Percentiles rank a stretch among this genome's conserved stretches.
These are phyloP conservation scores for Saccharomycopsis sp. DNA, from an alignment of 805 yeast species.

Conservation along the genomic window DNA sequence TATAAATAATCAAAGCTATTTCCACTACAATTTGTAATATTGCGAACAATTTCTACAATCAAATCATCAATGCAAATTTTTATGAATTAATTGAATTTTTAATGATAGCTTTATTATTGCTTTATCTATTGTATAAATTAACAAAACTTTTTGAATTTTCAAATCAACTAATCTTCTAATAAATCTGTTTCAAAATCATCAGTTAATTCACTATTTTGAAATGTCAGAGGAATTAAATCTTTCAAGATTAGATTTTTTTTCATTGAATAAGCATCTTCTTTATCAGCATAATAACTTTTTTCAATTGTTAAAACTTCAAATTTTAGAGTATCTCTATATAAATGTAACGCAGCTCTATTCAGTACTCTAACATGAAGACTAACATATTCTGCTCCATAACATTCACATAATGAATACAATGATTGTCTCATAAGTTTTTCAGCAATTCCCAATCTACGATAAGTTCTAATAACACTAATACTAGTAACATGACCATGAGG, in stretches of 20 bases:
- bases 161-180: no score
- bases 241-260: slow-evolving; percentile 53
- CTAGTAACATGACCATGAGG: slow-evolving; percentile 93
- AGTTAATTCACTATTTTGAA: slow-evolving; percentile 35
- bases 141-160: no score
- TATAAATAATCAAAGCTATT: no score
- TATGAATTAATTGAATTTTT: no score
- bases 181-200: slow-evolving; percentile 49
- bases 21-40: no score
- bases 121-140: no score
- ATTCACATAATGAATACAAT: slow-evolving; percentile 68
- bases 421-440: slow-evolving; percentile 84
- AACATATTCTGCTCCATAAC: slow-evolving; percentile 72
- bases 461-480: slow-evolving; percentile 88
- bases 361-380: slow-evolving; percentile 89
- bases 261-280: slow-evolving; percentile 97
- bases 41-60: no score
- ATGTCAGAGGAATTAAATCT: slow-evolving; percentile 48
- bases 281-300: slow-evolving; percentile 88
- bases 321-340: slow-evolving; percentile 74
- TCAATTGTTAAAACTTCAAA: slow-evolving; percentile 80
- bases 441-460: slow-evolving; percentile 91
- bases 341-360: slow-evolving; percentile 86
- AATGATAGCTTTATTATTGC: not conserved
- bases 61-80: not conserved